A percentile compares a stretch with the other conserved stretches of the same genome.
These are phyloP conservation scores for Daphne laureola DNA, from an alignment of 441 rosid genomes.

Conservation along the genomic window DNA sequence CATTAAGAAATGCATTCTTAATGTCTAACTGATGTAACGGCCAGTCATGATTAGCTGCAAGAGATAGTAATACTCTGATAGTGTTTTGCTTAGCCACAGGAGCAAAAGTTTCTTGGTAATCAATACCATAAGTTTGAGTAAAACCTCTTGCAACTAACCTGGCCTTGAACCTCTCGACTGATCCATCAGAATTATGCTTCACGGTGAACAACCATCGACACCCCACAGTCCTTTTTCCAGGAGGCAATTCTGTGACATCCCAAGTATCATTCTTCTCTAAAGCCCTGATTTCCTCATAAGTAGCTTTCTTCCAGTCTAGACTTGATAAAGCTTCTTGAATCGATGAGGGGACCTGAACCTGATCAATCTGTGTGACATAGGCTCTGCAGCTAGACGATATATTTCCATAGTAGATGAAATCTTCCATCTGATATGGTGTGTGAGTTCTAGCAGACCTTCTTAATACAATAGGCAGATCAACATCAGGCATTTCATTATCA, in stretches of 20 bases:
- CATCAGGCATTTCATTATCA: too few relatives aligned
- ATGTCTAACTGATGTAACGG: neutral
- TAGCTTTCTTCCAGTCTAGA: neutral
- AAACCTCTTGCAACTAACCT: neutral
- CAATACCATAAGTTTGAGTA: neutral
- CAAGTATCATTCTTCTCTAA: neutral
- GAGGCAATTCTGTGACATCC: neutral
- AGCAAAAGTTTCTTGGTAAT: neutral
- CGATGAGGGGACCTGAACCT: too few relatives aligned
- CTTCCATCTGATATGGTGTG: too few relatives aligned
- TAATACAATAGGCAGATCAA: too few relatives aligned
- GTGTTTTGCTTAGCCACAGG: neutral
- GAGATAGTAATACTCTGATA: neutral
- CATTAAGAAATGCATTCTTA: constrained; percentile 3
- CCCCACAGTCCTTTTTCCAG: neutral
- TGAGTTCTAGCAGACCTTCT: too few relatives aligned
- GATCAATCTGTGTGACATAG: too few relatives aligned
- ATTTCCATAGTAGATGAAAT: too few relatives aligned
- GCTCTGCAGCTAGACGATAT: too few relatives aligned
- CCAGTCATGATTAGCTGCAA: neutral
- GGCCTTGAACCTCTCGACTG: neutral
- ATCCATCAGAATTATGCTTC: neutral
- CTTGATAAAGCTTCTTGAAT: neutral
- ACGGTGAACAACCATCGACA: neutral
- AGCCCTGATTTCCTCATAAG: too few relatives aligned